Base-by-base conservation (phyloP, 768 basidiomycete species). In the Pholiota microspora region DNA sequence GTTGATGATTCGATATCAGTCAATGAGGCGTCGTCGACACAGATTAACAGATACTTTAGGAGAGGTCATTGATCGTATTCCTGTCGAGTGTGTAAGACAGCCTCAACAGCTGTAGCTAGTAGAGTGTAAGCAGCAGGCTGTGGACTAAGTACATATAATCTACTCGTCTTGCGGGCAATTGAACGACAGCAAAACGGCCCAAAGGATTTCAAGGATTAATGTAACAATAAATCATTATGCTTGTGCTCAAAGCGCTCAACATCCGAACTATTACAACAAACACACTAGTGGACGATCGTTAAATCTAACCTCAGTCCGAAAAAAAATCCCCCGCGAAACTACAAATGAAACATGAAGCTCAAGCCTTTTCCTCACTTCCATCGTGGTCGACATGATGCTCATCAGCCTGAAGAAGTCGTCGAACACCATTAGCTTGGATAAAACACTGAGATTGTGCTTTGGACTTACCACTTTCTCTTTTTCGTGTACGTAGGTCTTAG, bases 401-500 rank as follows among this genome's bases (percentile, higher is more conserved):
- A 4, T 42, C 40, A 16, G 18, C 4, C 18, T n/a, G 9, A 13
- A 35, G 12, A 35, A 5, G n/a, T 1, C 5, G 34, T 13, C 12
- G 34, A 15, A 7, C 35, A 36, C 7, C 35, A 6, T 18, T 3
- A 15, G 5, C 16, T 23, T 7, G 23, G 16, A 10, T 21, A 18
- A 13, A 10, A 36, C 8, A 8, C 35, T 0, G 40, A 6, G 40
- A 10, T 18, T 9, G 38, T 5, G 36, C 8, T 15, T 2, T 3
- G 36, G 12, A 35, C 12, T 25, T n/a, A 55, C 48, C 16, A 52
- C 54, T 49, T 54, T 42, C 16, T 58, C 52, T 49, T 59, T 61
- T 32, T 59, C 58, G 15, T 3, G 34, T n/a, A 23, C 48, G 44
- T 50, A 58, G 49, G 54, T 61, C 16, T 46, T 58, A 31, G 40